Evolutionary conservation across 768 basidiomycete genomes (phyloP).

Genomic region (Holtermanniella nyarrowii): DNA sequence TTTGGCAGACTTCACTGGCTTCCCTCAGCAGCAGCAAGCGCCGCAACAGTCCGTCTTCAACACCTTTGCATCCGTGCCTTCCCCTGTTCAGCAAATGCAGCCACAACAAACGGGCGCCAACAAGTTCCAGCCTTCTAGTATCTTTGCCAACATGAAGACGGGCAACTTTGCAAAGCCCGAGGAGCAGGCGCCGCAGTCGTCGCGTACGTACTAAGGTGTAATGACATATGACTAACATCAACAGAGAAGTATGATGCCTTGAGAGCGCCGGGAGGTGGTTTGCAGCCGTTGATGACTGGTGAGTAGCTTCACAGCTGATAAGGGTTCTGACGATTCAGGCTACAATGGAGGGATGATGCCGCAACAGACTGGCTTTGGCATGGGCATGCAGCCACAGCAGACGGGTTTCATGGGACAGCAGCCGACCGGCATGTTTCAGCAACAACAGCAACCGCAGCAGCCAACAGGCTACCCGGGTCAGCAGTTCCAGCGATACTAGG

Average conservation of each 20-base stretch:
- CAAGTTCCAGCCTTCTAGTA: constrained; percentile 42
- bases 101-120: constrained; percentile 12
- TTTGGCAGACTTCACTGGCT: constrained; percentile 31
- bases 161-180: constrained; percentile 37
- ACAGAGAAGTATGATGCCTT: constrained; percentile 43
- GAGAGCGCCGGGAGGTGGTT: constrained; percentile 31
- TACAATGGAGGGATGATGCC: constrained; percentile 37
- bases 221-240: background rate
- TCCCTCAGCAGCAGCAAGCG: constrained; percentile 25
- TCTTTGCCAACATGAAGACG: constrained; percentile 45
- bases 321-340: constrained; percentile 6
- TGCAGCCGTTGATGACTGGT: constrained; percentile 33
- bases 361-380: constrained; percentile 26
- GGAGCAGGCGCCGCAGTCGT: constrained; percentile 36
- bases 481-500: constrained; percentile 2
- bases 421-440: constrained; percentile 34
- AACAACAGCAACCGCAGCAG: constrained; percentile 13
- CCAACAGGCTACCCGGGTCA: constrained; percentile 6
- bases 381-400: constrained; percentile 22
- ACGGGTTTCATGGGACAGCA: constrained; percentile 24
- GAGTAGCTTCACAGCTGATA: background rate
- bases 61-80: constrained; percentile 35
- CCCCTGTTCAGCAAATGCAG: constrained; percentile 19
- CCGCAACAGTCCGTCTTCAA: constrained; percentile 40
- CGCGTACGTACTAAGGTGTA: constrained; percentile 29